Evolutionary conservation across 2,329 filamentous ascomycete genomes (phyloP).

Genomic region (Fusarium decemcellulare): DNA sequence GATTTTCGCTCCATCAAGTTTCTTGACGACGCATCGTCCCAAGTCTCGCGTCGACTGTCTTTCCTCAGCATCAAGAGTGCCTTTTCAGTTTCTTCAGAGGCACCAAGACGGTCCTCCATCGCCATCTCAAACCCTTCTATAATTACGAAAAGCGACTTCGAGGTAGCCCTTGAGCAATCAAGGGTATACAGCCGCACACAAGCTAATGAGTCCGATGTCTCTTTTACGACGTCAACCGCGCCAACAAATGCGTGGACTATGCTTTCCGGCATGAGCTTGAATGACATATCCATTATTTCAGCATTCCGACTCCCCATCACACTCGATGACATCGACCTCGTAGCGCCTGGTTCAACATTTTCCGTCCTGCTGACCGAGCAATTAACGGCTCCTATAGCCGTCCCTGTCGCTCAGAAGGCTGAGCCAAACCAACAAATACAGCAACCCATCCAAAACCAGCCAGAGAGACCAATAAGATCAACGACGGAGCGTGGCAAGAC

Average conservation of each 20-base stretch:
- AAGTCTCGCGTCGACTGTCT: neutral
- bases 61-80: neutral
- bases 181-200: constrained; percentile 8
- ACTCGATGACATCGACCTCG: neutral
- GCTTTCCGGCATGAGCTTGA: constrained; percentile 15
- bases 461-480: neutral
- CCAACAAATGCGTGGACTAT: constrained; percentile 13
- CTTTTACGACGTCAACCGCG: constrained; percentile 9
- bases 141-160: constrained; percentile 2
- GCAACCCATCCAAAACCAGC: neutral
- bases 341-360: constrained; percentile 17
- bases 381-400: rapidly evolving
- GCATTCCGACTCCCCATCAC: constrained; percentile 15
- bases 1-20: constrained; percentile 14
- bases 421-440: neutral
- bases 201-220: constrained; percentile 4
- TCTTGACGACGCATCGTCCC: constrained; percentile 11
- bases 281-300: constrained; percentile 10
- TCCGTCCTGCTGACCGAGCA: constrained; percentile 1
- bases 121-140: constrained; percentile 4
- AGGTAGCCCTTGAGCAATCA: constrained; percentile 4
- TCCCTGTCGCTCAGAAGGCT: rapidly evolving
- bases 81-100: neutral
- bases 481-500: neutral
- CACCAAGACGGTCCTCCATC: neutral